These are phyloP conservation scores for Oryza officinalis DNA, from an alignment of 176 grass and related monocot species.

Conservation along the genomic window DNA sequence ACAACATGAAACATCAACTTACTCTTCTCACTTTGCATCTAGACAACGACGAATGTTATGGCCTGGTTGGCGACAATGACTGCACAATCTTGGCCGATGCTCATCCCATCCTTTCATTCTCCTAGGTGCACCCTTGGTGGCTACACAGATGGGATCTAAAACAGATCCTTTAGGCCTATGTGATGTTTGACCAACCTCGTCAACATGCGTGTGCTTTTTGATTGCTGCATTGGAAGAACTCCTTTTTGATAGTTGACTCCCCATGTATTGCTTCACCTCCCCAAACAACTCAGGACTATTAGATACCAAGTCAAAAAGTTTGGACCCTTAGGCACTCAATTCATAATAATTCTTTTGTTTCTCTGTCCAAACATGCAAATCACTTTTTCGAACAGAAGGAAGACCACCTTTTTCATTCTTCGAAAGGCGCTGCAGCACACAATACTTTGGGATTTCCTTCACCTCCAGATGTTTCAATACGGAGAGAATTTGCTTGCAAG, in stretches of 20 bases:
- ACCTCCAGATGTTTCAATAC: background rate
- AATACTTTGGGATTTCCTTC: background rate
- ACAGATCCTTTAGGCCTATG: background rate
- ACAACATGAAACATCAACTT: background rate
- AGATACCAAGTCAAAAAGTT: conserved; percentile 10
- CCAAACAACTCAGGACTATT: background rate
- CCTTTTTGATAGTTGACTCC: background rate
- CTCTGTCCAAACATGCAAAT: background rate
- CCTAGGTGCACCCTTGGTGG: conserved; percentile 24
- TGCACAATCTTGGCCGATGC: background rate
- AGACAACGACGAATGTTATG: background rate
- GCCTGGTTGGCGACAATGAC: background rate
- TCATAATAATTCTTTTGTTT: background rate
- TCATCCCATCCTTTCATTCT: background rate
- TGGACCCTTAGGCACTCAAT: background rate
- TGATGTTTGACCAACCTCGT: background rate
- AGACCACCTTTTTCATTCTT: background rate
- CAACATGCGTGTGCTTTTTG: background rate
- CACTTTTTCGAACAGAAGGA: background rate
- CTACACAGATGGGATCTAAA: background rate
- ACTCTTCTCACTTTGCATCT: background rate
- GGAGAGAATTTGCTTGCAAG: background rate
- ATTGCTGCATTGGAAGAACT: background rate
- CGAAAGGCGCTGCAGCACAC: background rate
- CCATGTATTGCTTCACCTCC: background rate